phyloP scores from a whole-genome alignment of 2,329 filamentous ascomycete genomes.

The Colletotrichum sp. region DNA sequence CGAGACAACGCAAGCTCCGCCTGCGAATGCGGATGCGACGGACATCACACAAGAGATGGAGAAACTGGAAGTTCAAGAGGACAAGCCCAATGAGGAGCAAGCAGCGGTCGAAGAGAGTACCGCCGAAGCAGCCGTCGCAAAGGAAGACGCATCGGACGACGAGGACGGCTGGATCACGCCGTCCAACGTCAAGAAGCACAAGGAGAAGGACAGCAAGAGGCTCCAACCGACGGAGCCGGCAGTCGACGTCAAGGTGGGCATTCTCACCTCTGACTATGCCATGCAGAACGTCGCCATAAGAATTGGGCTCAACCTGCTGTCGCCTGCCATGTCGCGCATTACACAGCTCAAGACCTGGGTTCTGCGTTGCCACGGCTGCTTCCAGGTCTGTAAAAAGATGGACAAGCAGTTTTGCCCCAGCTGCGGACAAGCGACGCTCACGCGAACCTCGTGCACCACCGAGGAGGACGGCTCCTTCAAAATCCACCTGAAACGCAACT shows the following conservation, averaged over 20 bases:
- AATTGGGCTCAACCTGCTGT: slow-evolving; percentile 91
- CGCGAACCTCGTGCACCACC: slow-evolving; percentile 84
- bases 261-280: slow-evolving; percentile 93
- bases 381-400: slow-evolving; percentile 83
- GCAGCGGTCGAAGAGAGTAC: slow-evolving; percentile 24
- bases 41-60: slow-evolving; percentile 5
- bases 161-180: slow-evolving; percentile 93
- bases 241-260: slow-evolving; percentile 81
- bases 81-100: slow-evolving; percentile 11
- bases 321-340: slow-evolving; percentile 79
- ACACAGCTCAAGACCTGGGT: slow-evolving; percentile 87
- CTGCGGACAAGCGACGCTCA: slow-evolving; percentile 88
- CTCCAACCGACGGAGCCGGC: slow-evolving; percentile 42
- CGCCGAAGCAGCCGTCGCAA: neutral
- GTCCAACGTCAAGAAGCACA: slow-evolving; percentile 85
- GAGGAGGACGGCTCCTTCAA: slow-evolving; percentile 80
- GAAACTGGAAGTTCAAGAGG: slow-evolving; percentile 21
- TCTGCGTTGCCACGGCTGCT: slow-evolving; percentile 92
- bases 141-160: slow-evolving; percentile 54
- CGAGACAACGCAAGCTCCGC: neutral
- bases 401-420: slow-evolving; percentile 88
- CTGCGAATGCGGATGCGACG: slow-evolving; percentile 1
- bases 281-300: slow-evolving; percentile 97
- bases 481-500: slow-evolving; percentile 90
- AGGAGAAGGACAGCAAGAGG: slow-evolving; percentile 66